Evolutionary conservation across 352 stramenopile genomes (phyloP).

Genomic region (Pythium folliculosum): DNA sequence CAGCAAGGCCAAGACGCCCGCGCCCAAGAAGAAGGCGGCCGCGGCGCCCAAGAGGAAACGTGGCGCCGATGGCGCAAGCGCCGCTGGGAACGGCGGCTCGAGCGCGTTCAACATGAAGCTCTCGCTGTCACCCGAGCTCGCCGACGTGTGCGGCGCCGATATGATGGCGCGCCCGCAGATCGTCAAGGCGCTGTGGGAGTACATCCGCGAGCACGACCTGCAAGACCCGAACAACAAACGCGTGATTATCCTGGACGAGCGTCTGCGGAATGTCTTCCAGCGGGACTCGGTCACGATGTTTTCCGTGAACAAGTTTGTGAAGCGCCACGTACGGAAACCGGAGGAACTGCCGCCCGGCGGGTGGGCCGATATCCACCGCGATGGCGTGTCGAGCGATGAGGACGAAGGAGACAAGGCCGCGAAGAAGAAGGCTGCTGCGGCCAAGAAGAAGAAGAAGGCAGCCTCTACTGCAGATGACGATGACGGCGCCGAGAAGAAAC

Average conservation of each 20-base stretch:
- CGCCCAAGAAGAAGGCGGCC: slow-evolving; percentile 48
- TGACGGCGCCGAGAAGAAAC: slow-evolving; percentile 56
- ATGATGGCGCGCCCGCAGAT: slow-evolving; percentile 91
- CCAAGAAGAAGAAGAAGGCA: slow-evolving; percentile 63
- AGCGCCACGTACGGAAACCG: slow-evolving; percentile 81
- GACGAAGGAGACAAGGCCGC: slow-evolving; percentile 56
- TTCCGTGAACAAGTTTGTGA: slow-evolving; percentile 89
- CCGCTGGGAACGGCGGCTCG: slow-evolving; percentile 18
- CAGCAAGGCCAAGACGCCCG: slow-evolving; percentile 29
- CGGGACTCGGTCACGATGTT: slow-evolving; percentile 89
- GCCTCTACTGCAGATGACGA: slow-evolving; percentile 34
- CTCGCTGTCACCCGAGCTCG: slow-evolving; percentile 76
- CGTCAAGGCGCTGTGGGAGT: slow-evolving; percentile 96
- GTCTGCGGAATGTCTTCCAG: slow-evolving; percentile 76
- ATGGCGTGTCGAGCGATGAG: slow-evolving; percentile 83
- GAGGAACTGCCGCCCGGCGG: slow-evolving; percentile 60
- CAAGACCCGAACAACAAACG: slow-evolving; percentile 95
- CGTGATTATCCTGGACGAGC: slow-evolving; percentile 91
- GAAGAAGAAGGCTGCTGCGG: slow-evolving; percentile 59
- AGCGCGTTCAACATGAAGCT: slow-evolving; percentile 83
- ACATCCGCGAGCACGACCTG: slow-evolving; percentile 94
- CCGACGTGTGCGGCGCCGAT: slow-evolving; percentile 78
- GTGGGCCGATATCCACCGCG: slow-evolving; percentile 74
- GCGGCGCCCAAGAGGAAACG: slow-evolving; percentile 58
- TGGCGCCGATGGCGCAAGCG: slow-evolving; percentile 15